Evolutionary conservation across 73 alveolate species (phyloP).

Genomic region (Paramecium sexaurelia): DNA sequence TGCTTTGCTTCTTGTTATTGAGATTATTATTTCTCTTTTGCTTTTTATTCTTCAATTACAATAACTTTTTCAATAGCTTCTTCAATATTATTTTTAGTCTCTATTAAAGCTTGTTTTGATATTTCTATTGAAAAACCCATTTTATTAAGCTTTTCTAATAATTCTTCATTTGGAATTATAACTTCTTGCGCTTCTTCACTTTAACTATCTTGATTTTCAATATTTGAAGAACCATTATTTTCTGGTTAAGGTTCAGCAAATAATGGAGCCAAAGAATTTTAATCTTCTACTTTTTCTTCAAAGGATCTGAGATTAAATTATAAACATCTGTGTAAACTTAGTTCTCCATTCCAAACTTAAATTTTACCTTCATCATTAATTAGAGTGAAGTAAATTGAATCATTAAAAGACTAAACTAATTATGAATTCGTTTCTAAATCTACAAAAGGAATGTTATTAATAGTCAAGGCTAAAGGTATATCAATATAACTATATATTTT

Average conservation of each 20-base stretch:
- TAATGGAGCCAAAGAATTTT: background rate
- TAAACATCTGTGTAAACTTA: background rate
- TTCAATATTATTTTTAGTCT: conserved; percentile 14
- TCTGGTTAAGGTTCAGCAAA: background rate
- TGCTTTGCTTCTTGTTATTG: background rate
- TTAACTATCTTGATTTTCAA: conserved; percentile 1
- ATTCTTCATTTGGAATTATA: conserved; percentile 7
- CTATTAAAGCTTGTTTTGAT: conserved; percentile 41
- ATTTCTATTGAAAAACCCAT: conserved; percentile 42
- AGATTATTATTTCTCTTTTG: conserved; percentile 2
- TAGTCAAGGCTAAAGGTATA: conserved; percentile 7
- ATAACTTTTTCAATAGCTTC: conserved; percentile 22
- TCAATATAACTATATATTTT: background rate
- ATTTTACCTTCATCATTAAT: background rate
- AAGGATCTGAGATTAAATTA: background rate
- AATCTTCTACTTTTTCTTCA: conserved; percentile 1
- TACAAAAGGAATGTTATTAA: conserved; percentile 2
- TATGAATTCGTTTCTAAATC: background rate
- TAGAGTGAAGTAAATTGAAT: background rate
- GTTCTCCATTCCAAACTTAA: conserved; percentile 33
- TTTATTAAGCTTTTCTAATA: background rate
- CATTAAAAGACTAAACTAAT: background rate
- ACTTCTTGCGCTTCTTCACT: background rate
- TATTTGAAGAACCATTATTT: background rate
- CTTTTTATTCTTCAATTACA: background rate